These are phyloP conservation scores for Penicillium hesseltinei DNA, from an alignment of 2,329 filamentous ascomycete species.

Conservation along the genomic window DNA sequence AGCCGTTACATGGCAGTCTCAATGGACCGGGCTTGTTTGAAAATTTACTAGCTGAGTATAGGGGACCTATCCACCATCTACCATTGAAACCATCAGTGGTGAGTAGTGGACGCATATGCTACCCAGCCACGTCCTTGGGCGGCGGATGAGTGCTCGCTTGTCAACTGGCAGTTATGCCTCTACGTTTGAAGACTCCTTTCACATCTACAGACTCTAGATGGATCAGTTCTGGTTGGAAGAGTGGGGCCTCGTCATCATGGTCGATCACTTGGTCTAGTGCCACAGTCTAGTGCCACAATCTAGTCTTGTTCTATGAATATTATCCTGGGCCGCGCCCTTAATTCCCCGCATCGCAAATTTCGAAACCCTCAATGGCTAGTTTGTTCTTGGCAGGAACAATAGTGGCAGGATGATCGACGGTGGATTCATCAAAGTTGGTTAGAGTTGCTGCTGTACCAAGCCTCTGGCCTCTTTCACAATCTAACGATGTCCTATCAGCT, in stretches of 20 bases:
- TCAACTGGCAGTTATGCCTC: background rate
- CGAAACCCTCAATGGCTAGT: background rate
- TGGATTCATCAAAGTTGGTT: background rate
- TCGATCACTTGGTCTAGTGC: slow-evolving; percentile 5
- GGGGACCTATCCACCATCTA: background rate
- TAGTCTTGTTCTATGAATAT: background rate
- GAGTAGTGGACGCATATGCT: background rate
- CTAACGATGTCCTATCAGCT: slow-evolving; percentile 3
- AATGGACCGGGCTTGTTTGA: background rate
- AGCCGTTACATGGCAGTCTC: background rate
- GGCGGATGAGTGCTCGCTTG: background rate
- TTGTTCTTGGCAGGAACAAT: slow-evolving; percentile 4
- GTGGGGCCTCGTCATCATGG: slow-evolving; percentile 11
- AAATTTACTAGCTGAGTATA: background rate
- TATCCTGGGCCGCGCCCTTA: background rate
- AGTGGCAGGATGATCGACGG: slow-evolving; percentile 1
- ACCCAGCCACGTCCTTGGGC: background rate
- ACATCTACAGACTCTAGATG: background rate
- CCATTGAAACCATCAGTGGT: background rate
- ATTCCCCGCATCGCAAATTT: slow-evolving; percentile 6
- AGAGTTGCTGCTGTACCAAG: background rate
- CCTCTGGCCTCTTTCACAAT: background rate
- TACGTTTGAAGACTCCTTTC: background rate
- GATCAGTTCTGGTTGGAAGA: background rate
- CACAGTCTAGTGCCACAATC: background rate